phyloP scores from a whole-genome alignment of 83 land plant species.

The Larix sibirica region DNA sequence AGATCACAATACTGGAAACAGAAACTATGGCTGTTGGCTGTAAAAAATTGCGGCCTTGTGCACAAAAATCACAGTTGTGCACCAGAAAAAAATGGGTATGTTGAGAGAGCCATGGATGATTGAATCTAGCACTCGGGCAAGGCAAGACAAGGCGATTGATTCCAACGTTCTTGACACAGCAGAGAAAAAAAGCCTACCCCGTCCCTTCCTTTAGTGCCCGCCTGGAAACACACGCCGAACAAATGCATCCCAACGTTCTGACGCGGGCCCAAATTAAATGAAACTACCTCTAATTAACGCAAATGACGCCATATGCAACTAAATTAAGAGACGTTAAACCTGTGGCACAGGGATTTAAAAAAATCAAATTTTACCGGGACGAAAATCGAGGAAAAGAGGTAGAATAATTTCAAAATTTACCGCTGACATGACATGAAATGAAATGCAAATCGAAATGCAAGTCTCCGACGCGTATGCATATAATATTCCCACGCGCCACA shows the following conservation, averaged over 20 bases:
- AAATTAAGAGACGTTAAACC: conserved; percentile 19
- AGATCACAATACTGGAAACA: too few relatives aligned
- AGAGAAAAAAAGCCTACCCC: background rate
- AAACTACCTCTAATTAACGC: background rate
- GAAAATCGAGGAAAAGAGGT: background rate
- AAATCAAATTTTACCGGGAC: background rate
- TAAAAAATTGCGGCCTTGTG: too few relatives aligned
- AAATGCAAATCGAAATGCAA: background rate
- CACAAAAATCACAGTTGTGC: background rate
- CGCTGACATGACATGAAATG: background rate
- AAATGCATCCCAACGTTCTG: background rate
- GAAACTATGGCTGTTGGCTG: too few relatives aligned
- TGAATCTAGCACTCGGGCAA: background rate
- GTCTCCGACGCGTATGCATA: too few relatives aligned
- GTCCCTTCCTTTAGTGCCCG: background rate
- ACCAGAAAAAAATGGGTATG: background rate
- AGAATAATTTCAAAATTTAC: background rate
- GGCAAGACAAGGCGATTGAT: background rate
- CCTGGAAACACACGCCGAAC: conserved; percentile 20
- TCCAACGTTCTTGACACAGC: background rate
- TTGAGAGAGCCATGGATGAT: background rate
- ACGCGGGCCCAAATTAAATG: background rate
- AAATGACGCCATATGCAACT: conserved; percentile 8
- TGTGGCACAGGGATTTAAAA: background rate
- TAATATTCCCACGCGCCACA: background rate